phyloP scores from a whole-genome alignment of 306 rosid species.

The Pachyrhizus erosus region DNA sequence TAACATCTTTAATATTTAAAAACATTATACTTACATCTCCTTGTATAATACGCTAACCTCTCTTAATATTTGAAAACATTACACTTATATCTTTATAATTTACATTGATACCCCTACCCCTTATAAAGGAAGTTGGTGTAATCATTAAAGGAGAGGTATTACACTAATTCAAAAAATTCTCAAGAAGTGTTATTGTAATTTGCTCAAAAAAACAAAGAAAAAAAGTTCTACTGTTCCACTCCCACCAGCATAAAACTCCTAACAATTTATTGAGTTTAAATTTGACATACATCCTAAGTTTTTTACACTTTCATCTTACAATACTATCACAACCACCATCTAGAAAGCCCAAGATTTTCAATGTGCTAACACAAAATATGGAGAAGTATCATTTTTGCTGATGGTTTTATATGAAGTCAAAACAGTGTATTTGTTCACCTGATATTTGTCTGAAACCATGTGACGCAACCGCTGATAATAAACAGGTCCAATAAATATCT shows the following conservation, averaged over 20 bases:
- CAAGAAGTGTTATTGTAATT: no score
- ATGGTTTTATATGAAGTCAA: conserved; percentile 9
- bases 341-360: neutral
- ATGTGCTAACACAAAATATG: neutral
- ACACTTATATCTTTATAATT: no score
- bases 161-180: no score
- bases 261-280: neutral
- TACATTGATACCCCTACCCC: no score
- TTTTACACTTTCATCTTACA: neutral
- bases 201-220: neutral
- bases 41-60: no score
- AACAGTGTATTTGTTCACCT: conserved; percentile 53
- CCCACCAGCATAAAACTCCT: neutral
- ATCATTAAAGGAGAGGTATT: no score
- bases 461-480: conserved; percentile 96
- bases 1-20: no score
- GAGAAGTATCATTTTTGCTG: neutral
- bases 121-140: no score
- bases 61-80: no score
- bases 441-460: conserved; percentile 98
- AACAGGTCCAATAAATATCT: conserved; percentile 95
- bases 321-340: neutral
- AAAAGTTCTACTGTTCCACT: neutral
- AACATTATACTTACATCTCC: no score
- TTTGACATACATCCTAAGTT: neutral